Conservation (phyloP, 192 early-diverging fungal genomes). For the Coemansia sp. region DNA sequence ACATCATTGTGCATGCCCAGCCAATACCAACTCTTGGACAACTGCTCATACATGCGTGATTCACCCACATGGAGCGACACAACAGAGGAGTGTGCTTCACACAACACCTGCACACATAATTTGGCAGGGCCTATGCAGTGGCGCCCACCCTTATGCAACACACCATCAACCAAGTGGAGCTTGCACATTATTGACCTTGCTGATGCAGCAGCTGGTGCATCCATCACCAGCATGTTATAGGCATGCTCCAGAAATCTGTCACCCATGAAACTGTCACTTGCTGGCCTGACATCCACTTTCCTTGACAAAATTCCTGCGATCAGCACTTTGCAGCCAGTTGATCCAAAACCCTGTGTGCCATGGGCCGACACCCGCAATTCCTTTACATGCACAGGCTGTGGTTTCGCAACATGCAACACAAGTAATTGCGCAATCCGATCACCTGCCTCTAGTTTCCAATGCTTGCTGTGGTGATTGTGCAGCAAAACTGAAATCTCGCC, state of each 20-base stretch:
- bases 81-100: constrained; percentile 3
- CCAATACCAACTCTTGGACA: constrained; percentile 3
- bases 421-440: neutral
- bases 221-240: neutral
- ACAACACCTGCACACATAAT: neutral
- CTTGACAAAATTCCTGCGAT: neutral
- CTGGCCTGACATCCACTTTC: neutral
- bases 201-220: neutral
- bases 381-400: neutral
- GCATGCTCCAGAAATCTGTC: neutral
- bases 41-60: neutral
- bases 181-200: neutral
- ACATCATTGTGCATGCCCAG: constrained; percentile 7
- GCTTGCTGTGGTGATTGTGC: neutral
- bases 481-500: neutral
- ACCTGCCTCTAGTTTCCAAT: neutral
- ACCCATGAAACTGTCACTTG: neutral
- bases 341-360: neutral
- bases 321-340: neutral
- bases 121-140: neutral
- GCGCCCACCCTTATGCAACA: neutral
- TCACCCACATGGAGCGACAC: constrained; percentile 9
- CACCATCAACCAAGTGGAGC: neutral
- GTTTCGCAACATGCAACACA: neutral
- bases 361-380: neutral